Conservation (phyloP, 225 moss, liverwort and hornwort species). For the Pleurozium schreberi region DNA sequence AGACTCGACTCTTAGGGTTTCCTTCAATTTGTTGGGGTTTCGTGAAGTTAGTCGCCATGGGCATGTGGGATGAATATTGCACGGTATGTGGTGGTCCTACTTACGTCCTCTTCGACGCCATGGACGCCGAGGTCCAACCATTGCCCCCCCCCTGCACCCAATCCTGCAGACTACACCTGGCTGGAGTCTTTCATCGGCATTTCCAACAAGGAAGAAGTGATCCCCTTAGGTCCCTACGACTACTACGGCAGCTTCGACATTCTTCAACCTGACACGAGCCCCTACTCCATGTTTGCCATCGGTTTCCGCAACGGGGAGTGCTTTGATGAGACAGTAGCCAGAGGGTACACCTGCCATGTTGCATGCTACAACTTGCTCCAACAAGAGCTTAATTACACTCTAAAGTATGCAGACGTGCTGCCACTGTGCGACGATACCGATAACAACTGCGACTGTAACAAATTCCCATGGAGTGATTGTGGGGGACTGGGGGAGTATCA, state of each 20-base stretch:
- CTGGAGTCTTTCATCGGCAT: neutral
- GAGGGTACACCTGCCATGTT: neutral
- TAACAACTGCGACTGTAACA: neutral
- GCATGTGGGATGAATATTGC: neutral
- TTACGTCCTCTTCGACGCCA: too few relatives aligned
- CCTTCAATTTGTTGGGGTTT: neutral
- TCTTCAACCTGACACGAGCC: neutral
- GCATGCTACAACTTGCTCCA: neutral
- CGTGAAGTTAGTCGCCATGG: neutral
- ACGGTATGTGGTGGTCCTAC: neutral
- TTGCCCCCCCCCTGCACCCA: neutral
- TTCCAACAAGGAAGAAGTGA: neutral
- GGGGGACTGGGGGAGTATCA: neutral
- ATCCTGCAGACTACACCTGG: neutral
- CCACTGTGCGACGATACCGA: too few relatives aligned
- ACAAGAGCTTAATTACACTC: neutral
- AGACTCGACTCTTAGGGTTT: too few relatives aligned
- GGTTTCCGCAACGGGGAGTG: neutral
- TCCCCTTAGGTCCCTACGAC: neutral
- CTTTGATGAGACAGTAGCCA: fast-evolving
- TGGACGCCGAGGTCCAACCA: neutral
- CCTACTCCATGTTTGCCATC: fast-evolving
- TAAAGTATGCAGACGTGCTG: neutral
- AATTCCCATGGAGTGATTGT: neutral
- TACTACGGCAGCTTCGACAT: neutral